Conservation (phyloP, 2,329 filamentous ascomycete species). For the Aureobasidium sp. region DNA sequence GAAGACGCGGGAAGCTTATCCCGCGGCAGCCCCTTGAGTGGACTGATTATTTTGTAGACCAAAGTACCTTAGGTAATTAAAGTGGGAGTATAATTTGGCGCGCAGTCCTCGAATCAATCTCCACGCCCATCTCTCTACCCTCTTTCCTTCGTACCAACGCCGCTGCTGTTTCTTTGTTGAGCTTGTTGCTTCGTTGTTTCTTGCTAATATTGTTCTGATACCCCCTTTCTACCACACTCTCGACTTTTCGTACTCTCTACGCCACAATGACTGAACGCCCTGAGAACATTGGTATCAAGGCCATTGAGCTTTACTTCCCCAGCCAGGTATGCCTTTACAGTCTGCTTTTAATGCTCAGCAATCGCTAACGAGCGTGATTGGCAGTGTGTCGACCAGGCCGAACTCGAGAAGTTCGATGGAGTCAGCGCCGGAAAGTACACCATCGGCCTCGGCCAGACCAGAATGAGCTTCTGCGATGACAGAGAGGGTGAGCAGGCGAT, state of each 20-base stretch:
- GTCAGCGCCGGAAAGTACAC: slow-evolving; percentile 45
- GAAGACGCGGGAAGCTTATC: background rate
- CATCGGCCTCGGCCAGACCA: slow-evolving; percentile 47
- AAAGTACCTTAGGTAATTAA: slow-evolving; percentile 2
- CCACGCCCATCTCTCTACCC: background rate
- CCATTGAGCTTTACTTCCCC: slow-evolving; percentile 48
- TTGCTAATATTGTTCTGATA: slow-evolving; percentile 11
- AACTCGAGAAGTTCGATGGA: slow-evolving; percentile 49
- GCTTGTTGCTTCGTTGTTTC: slow-evolving; percentile 2
- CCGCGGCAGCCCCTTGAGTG: background rate
- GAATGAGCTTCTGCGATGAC: slow-evolving; percentile 49
- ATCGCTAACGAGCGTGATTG: slow-evolving; percentile 15
- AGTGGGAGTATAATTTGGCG: slow-evolving; percentile 7
- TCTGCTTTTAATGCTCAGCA: background rate
- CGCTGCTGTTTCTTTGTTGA: slow-evolving; percentile 9
- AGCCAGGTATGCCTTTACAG: slow-evolving; percentile 37
- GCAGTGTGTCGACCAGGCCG: slow-evolving; percentile 46
- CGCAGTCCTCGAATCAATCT: slow-evolving; percentile 6
- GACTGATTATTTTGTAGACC: slow-evolving; percentile 7
- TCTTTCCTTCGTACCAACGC: background rate
- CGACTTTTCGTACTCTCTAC: background rate
- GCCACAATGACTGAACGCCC: slow-evolving; percentile 37
- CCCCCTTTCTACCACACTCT: background rate
- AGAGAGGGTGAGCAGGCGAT: slow-evolving; percentile 35
- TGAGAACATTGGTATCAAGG: slow-evolving; percentile 46